Evolutionary conservation across 2,329 filamentous ascomycete genomes (phyloP), one percentile per base, ranked within the genome.

Genomic region (Botrytis aclada): DNA sequence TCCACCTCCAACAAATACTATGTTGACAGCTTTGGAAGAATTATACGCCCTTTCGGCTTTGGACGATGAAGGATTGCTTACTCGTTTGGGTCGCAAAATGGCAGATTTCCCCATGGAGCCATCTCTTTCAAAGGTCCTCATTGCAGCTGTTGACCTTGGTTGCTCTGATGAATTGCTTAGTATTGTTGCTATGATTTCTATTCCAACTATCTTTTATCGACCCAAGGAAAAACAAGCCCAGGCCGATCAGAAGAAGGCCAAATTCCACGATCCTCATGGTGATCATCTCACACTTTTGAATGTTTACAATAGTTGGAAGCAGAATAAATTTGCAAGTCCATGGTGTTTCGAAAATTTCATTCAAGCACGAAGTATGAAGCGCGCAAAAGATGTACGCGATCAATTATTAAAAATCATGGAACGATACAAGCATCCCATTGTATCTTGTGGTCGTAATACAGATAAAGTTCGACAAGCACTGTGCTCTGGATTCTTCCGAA

Each of bases 321-420:
- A 91, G 62, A 92, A 90, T 75, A 91, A 91, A 10, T 97, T 89
- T 83, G 92, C 90, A 67, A 93, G 90, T 73, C 90, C 95, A 0
- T 99, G 96, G 96, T 98, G 96, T 81, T 95, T 94, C 77, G 97
- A 99, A 80, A 98, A 99, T 82, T 99, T 97, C 81, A 96, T 99
- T 81, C 95, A 98, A 81, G 94, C 94, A 7, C 89, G 95, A 2
- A 91, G 90, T 47, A 97, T 99, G 88, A 89, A 90, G 73, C 91
- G 95, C 18, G 95, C 94, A 16, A 93, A 95, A 81, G 96, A 99
- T 81, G 94, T 99, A 0, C 90, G 96, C 29, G 92, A 97, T 74
- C 96, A 99, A 82, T 87, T 99, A 4, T 89, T 95, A 70, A 93
- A 93, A 78, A 98, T 99, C 82, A 97, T 99, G 92, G 89, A 96